Base-by-base conservation (phyloP, 805 yeast genomes). In the Crinitomyces ghanaensis region DNA sequence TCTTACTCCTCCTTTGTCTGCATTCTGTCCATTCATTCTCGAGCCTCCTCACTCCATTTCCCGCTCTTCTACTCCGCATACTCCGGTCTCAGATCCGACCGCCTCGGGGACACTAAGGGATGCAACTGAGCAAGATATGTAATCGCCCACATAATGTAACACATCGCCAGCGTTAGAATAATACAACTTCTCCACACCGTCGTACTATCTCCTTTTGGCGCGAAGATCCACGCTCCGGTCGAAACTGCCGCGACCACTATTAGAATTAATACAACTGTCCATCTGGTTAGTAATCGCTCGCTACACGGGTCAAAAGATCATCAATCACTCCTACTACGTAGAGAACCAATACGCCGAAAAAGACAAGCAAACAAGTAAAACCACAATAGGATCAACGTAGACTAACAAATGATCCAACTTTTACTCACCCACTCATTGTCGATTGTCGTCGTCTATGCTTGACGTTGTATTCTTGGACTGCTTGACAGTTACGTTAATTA, bases 81-180 rank as follows among this genome's bases (percentile, higher is more conserved):
- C 56, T 85, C 95, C 6, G 93, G 93, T 61, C 95, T 76, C 54
- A 85, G 60, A 51, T 86, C 95, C 1, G 93, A 73, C 49, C 96
- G 74, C 55, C 79, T 80, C 26, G 96, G 96, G 27, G 73, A 84
- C 38, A 83, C 93, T 50, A 86, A 65, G 5, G 96, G 96, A 58
- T 86, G 95, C 38, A 86, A 63, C 55, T 86, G 96, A 22, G 50
- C 52, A 16, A 85, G 64, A 53, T 84, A 85, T 5, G 96, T 85
- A 49, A 85, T 76, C 20, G 95, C 96, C 93, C 93, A 81, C 48
- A 46, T 44, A 28, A 26, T 19, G 55, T 68, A 81, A 62, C 81
- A 76, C 86, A 81, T 76, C 15, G 83, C 68, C 45, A 81, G 55
- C 6, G 82, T 68, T 42, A 81, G 63, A 31, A 76, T 72, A 26